Evolutionary conservation across 225 moss, liverwort and hornwort species (phyloP).

Genomic region (Ulota crispa): DNA sequence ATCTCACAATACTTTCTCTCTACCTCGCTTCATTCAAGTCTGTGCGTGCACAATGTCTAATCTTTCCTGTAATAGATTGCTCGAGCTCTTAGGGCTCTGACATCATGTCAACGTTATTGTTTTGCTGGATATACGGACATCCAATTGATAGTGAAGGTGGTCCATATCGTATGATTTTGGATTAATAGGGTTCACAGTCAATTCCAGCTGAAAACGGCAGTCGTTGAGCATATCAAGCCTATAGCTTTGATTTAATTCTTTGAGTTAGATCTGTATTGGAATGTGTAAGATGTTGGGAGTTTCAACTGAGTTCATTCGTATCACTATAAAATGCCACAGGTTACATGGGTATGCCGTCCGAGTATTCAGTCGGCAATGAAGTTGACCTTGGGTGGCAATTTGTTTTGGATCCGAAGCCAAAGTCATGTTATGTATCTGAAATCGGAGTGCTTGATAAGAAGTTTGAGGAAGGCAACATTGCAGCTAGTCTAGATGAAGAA

Average conservation of each 20-base stretch:
- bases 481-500: conserved; percentile 40
- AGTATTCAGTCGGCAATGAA: conserved; percentile 59
- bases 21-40: conserved; percentile 5
- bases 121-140: background rate
- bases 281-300: background rate
- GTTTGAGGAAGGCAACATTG: conserved; percentile 26
- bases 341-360: conserved; percentile 57
- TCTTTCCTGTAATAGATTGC: background rate
- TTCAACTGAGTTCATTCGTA: background rate
- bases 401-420: conserved; percentile 74
- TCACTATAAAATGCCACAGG: conserved; percentile 30
- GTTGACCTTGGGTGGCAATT: conserved; percentile 90
- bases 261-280: background rate
- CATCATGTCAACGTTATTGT: background rate
- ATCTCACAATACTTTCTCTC: background rate
- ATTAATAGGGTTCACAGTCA: background rate
- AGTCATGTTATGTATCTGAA: conserved; percentile 43
- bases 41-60: background rate
- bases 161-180: background rate
- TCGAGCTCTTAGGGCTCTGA: background rate
- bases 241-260: background rate
- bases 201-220: background rate
- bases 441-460: conserved; percentile 27
- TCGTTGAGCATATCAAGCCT: background rate
- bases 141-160: background rate